These are phyloP conservation scores for Epichloe gansuensis DNA, from an alignment of 2,329 filamentous ascomycete species.

Conservation along the genomic window DNA sequence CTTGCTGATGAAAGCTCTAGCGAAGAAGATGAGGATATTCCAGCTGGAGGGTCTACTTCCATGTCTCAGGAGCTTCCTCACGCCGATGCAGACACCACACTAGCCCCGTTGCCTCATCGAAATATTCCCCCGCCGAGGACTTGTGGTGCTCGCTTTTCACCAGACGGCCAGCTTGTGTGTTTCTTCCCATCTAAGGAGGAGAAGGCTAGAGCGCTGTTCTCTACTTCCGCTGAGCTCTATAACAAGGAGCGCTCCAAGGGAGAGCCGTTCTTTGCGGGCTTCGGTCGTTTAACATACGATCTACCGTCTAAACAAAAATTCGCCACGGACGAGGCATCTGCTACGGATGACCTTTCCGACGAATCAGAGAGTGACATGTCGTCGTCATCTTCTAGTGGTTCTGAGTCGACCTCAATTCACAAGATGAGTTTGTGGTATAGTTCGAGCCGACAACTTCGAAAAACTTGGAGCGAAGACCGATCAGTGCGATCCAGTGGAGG, in stretches of 20 bases:
- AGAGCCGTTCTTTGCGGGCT: constrained; percentile 45
- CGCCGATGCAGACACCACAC: constrained; percentile 39
- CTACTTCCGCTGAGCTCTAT: constrained; percentile 31
- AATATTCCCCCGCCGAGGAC: constrained; percentile 42
- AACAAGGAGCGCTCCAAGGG: constrained; percentile 38
- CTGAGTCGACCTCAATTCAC: constrained; percentile 50
- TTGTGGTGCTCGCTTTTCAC: constrained; percentile 50
- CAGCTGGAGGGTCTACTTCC: constrained; percentile 39
- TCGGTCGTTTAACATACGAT: constrained; percentile 42
- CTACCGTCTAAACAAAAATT: constrained; percentile 34
- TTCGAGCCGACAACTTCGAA: constrained; percentile 37
- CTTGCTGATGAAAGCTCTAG: constrained; percentile 70
- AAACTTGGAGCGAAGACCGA: constrained; percentile 44
- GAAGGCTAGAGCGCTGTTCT: constrained; percentile 39
- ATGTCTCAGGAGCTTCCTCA: constrained; percentile 52
- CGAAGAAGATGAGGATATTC: constrained; percentile 55
- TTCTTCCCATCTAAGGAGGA: constrained; percentile 60
- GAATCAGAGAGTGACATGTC: constrained; percentile 37
- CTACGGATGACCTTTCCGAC: constrained; percentile 37
- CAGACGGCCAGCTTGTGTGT: constrained; percentile 50
- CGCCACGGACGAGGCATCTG: constrained; percentile 36
- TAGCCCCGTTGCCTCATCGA: constrained; percentile 39
- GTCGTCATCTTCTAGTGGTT: constrained; percentile 44
- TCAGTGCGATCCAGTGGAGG: constrained; percentile 48
- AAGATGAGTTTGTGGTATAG: constrained; percentile 46